These are phyloP conservation scores for Dichotomopilus funicola DNA, from an alignment of 2,329 filamentous ascomycete genomes.

Conservation along the genomic window DNA sequence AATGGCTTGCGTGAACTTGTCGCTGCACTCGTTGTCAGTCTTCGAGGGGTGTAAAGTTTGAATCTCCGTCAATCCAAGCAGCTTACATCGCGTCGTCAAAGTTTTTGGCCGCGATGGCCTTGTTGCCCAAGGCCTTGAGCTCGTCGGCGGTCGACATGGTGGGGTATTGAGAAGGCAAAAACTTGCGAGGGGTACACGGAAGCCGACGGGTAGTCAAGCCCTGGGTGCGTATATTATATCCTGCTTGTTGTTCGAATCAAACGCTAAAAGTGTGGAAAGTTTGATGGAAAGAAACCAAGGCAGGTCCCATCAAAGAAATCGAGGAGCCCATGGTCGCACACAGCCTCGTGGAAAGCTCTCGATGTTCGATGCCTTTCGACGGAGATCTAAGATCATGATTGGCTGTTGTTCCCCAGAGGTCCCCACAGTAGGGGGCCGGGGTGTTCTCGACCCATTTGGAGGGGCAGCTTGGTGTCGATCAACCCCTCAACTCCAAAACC, in stretches of 20 bases:
- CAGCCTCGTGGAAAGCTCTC: conserved; percentile 23
- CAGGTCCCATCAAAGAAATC: conserved; percentile 13
- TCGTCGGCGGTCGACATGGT: conserved; percentile 59
- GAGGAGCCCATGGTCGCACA: conserved; percentile 3
- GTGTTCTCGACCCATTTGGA: not conserved
- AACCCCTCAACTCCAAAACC: conserved; percentile 11
- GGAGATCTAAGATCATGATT: conserved; percentile 19
- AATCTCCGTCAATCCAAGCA: not conserved
- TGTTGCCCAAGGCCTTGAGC: conserved; percentile 97
- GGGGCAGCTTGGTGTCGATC: not conserved
- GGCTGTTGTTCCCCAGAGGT: conserved; percentile 11
- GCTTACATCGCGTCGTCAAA: conserved; percentile 92
- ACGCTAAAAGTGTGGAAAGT: too few relatives aligned
- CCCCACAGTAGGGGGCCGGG: conserved; percentile 16
- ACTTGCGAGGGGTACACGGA: not conserved
- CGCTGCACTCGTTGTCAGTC: conserved; percentile 46
- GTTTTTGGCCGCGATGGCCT: conserved; percentile 96
- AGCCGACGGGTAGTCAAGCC: not conserved
- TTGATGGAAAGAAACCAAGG: not conserved
- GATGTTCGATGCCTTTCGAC: conserved; percentile 27
- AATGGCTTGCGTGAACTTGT: conserved; percentile 93
- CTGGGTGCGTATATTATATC: too few relatives aligned
- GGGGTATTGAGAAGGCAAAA: not conserved
- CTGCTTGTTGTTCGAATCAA: too few relatives aligned
- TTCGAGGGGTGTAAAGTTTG: not conserved